Base-by-base conservation (phyloP, 352 stramenopile genomes). In the Pythium oligandrum region DNA sequence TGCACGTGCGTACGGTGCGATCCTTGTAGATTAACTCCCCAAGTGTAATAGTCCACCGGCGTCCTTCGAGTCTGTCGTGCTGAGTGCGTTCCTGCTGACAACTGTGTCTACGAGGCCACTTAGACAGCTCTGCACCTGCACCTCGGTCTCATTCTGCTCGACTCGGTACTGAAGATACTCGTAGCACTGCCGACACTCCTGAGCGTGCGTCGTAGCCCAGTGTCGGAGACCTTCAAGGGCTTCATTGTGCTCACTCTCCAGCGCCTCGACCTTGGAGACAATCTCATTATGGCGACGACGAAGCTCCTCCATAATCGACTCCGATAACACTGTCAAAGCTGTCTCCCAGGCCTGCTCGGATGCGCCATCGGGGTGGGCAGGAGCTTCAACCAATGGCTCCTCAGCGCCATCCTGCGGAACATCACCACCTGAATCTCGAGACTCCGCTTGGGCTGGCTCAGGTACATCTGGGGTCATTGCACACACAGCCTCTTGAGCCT, bases 151-250 rank as follows among this genome's bases (percentile, higher is more conserved):
- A 17, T 45, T 40, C 34, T 69, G 48, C 50, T 83, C 66, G 4
- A 84, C 43, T 2, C 65, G 66, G 65, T 61, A 80, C 45, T 64
- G 68, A 38, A 85, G 42, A 45, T 80, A 87, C 51, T 78, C 72
- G 46, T 81, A 82, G 50, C 72, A 78, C 38, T 71, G 55, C 0
- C 74, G 57, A 40, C 76, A 87, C 38, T 85, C 76, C 11, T 71
- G 47, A 1, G 73, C 61, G 35, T 87, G 76, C 11, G 61, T 68
- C 10, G 53, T 40, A 3, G 57, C 72, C 76, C 76, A 87, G 3
- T 37, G 47, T 42, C 75, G 71, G 9, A 87, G 64, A 32, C 49
- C 48, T 1, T 59, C 45, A 17, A 86, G 44, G 0, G 54, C 44
- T 3, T 49, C 9, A 1, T 37, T 40, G 8, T 64, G 53, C 7